These are phyloP conservation scores for Termitomyces sp. DNA, from an alignment of 768 basidiomycete species.

Conservation along the genomic window DNA sequence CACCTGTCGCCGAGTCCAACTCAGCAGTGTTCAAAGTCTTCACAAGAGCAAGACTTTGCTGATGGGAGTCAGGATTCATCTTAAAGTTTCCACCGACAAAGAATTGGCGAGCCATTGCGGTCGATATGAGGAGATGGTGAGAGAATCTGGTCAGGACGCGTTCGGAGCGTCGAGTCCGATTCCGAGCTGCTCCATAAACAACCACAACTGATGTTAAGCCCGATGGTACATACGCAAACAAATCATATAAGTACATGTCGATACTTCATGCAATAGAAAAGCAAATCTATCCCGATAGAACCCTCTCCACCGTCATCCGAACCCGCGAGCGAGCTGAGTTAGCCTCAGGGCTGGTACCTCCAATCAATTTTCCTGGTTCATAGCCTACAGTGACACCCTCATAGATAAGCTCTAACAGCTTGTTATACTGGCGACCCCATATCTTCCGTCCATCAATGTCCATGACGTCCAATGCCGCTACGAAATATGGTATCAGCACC, in stretches of 20 bases:
- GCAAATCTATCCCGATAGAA: slow-evolving; percentile 21
- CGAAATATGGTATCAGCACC: slow-evolving; percentile 11
- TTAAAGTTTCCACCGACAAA: slow-evolving; percentile 99
- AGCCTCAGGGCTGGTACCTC: slow-evolving; percentile 59
- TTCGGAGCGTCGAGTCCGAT: background rate
- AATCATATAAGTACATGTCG: background rate
- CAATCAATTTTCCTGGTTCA: slow-evolving; percentile 45
- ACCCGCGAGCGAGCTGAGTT: slow-evolving; percentile 62
- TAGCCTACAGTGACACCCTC: slow-evolving; percentile 58
- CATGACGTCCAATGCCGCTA: slow-evolving; percentile 72
- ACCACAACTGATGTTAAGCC: no score
- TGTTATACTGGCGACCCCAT: slow-evolving; percentile 81
- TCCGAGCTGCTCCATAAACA: background rate
- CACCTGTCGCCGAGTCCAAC: slow-evolving; percentile 78
- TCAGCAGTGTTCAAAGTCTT: slow-evolving; percentile 73
- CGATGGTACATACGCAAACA: background rate
- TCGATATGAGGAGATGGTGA: slow-evolving; percentile 9
- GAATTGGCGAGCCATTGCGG: slow-evolving; percentile 74
- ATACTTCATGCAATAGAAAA: background rate
- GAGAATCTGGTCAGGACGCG: background rate
- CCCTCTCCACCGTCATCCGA: slow-evolving; percentile 63
- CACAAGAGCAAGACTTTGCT: slow-evolving; percentile 64
- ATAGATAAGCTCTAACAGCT: slow-evolving; percentile 64
- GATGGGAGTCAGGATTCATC: slow-evolving; percentile 79
- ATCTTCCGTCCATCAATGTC: slow-evolving; percentile 56